Conservation (phyloP, 192 early-diverging fungal genomes). For the Dissophora ornata region DNA sequence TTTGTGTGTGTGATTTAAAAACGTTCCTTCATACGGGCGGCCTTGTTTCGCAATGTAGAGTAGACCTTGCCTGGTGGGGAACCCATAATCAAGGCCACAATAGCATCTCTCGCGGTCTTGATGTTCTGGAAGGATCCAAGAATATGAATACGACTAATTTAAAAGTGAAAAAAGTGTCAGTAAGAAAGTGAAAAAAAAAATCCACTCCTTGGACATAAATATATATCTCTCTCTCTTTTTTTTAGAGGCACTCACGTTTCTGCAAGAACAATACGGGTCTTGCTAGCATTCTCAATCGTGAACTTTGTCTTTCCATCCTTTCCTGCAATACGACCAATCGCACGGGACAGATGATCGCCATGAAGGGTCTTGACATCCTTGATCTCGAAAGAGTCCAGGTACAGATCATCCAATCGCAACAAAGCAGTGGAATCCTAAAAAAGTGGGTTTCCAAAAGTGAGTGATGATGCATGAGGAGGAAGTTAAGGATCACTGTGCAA, state of each 20-base stretch:
- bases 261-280: constrained; percentile 96
- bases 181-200: too few species aligned
- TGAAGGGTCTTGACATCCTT: constrained; percentile 97
- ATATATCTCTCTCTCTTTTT: too few species aligned
- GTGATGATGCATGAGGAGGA: too few species aligned
- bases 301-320: constrained; percentile 97
- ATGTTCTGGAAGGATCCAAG: constrained; percentile 97
- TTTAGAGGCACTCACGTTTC: constrained; percentile 76
- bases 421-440: constrained; percentile 91
- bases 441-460: background rate
- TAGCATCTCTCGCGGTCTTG: constrained; percentile 93
- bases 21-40: constrained; percentile 93
- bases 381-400: constrained; percentile 96
- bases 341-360: constrained; percentile 96
- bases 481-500: too few species aligned
- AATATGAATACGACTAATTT: constrained; percentile 87
- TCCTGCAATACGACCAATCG: constrained; percentile 98
- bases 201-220: too few species aligned
- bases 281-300: constrained; percentile 97
- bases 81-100: constrained; percentile 92
- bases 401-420: constrained; percentile 96
- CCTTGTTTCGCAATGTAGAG: constrained; percentile 86
- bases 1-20: too few species aligned
- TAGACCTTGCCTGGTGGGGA: constrained; percentile 98
- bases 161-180: background rate